Evolutionary conservation across 768 basidiomycete genomes (phyloP), one percentile per base, ranked within the genome.

Genomic region (Melanogaster broomeanus): DNA sequence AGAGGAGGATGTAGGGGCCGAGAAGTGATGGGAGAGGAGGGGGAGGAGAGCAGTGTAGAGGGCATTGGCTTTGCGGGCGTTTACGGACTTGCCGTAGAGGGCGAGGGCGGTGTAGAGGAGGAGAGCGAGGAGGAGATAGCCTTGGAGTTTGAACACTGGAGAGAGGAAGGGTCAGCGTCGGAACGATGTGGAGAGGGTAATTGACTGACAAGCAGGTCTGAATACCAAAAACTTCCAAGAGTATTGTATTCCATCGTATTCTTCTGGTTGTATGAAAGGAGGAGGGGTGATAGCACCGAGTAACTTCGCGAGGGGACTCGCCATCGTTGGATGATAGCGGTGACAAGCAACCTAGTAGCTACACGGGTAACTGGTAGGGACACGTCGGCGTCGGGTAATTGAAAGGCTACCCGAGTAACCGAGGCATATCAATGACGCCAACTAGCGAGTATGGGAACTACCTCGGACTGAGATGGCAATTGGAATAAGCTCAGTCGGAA

Each of bases 151-250:
- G 72, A 94, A 87, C 25, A 82, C 86, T 83, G 61, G 2, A 47
- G 8, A 22, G 41, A 15, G 49, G 49, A 38, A 59, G 35, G 39
- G 44, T 47, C 48, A 16, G 11, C 18, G 18, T n/a, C 35, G 6
- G n/a, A 24, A 25, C 35, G 15, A 41, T 34, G 25, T n/a, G 11
- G 4, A 22, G 35, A 25, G 11, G 48, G 12, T 27, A 24, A 25
- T 16, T 13, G 30, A 74, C 85, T 58, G n/a, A 74, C 85, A 60
- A 9, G 86, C 89, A 18, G 93, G 94, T 38, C 93, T 78, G 72
- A 96, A 91, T 33, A 85, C 82, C 59, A 97, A 71, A 49, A 83
- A 74, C 63, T 78, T 85, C 85, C 87, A 94, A 55, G 72, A 77
- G 66, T 75, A 85, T 68, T 97, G 80, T 41, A 81, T 68, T 18